A percentile compares a stretch with the other conserved stretches of the same genome.
These are phyloP conservation scores for Pisolithus sp. DNA, from an alignment of 768 basidiomycete genomes.

Conservation along the genomic window DNA sequence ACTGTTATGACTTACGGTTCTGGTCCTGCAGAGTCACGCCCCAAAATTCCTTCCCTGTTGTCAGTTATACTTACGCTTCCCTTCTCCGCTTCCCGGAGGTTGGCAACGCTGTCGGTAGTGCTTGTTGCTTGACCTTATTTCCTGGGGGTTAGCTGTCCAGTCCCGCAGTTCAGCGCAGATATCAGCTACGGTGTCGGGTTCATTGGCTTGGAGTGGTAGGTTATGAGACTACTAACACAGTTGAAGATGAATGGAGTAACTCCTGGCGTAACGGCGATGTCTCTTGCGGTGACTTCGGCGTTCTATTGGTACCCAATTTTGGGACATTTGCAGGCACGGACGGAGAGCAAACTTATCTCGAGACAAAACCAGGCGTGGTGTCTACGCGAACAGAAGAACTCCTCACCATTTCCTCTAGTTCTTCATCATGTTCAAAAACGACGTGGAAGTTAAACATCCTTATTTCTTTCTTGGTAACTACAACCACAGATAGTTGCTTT, in stretches of 20 bases:
- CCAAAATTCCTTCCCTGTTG: constrained; percentile 44
- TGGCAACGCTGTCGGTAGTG: constrained; percentile 64
- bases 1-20: no score
- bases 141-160: constrained; percentile 62
- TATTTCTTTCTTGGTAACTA: no score
- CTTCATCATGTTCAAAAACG: no score
- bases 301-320: background rate
- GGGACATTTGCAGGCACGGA: background rate
- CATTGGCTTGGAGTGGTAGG: constrained; percentile 51
- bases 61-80: constrained; percentile 43
- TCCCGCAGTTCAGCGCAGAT: constrained; percentile 51
- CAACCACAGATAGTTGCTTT: no score
- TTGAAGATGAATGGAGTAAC: constrained; percentile 41
- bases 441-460: no score
- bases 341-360: background rate
- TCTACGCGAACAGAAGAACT: no score
- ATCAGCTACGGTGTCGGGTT: constrained; percentile 73
- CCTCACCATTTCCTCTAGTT: no score
- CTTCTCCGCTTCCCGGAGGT: constrained; percentile 78
- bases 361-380: no score
- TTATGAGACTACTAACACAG: constrained; percentile 44
- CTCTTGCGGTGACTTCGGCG: no score
- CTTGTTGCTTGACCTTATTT: constrained; percentile 77
- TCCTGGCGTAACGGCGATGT: no score
- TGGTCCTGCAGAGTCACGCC: constrained; percentile 33